Evolutionary conservation across 495 filamentous ascomycete genomes (phyloP), one percentile per base, ranked within the genome.

Genomic region (Amorphotheca resinae): DNA sequence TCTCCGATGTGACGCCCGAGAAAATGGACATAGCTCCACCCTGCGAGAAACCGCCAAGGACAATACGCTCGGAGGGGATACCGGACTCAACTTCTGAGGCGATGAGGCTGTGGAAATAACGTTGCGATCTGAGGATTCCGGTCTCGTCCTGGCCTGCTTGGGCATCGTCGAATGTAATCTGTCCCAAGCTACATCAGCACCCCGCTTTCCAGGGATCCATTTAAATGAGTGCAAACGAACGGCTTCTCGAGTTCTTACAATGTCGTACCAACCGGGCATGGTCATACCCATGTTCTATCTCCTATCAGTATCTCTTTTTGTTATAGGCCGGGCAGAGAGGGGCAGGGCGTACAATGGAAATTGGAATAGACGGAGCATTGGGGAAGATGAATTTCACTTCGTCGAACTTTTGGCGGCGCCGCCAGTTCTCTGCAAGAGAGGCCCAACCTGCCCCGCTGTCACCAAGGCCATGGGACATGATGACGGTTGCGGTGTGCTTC

Each of bases 261-360:
- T 84, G 52, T 95, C 86, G 57, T 88, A 93, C 89, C 89, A 95
- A 15, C 82, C 85, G 3, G 87, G 85, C 84, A 94, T 88, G 8
- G 58, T 58, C 80, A 85, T 82, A 23, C 87, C 86, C 30, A 72
- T 64, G 58, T 91, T 87, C 83, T 87, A 49, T 44, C 26, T 7
- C 6, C 22, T 2, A 30, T 51, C 34, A 56, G 31, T 20, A 30
- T 28, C 2, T 17, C 33, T 15, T 38, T 18, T 15, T 8, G 26
- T 31, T 5, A 18, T 20, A 16, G 22, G 41, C 8, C 2, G 3
- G 26, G 17, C 25, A 26, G 22, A 15, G 33, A 20, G 28, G 20
- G 14, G 11, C 6, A 12, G 17, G 31, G 65, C 75, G 53, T 80
- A 87, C 85, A 51, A 81, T 66, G 28, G 87, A 88, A 57, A 98